Evolutionary conservation across 2,329 filamentous ascomycete species (phyloP), one percentile per base, ranked within the genome.

Genomic region (Botrytis fabae): DNA sequence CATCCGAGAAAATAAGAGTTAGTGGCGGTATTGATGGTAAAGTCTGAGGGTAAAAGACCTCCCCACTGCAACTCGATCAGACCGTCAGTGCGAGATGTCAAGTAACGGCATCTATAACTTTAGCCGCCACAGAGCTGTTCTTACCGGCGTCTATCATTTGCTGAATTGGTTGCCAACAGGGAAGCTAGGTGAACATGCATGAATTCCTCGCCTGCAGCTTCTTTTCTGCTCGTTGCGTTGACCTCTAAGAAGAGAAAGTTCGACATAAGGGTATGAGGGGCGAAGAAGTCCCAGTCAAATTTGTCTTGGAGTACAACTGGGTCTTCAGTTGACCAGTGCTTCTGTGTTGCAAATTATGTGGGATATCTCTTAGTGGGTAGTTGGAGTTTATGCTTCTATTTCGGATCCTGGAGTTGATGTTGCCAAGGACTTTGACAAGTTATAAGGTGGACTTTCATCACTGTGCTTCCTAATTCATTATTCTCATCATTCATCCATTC

Each of bases 231-330:
- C 22, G 28, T 48, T 48, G 69, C 57, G 42, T 63, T 32, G 57
- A 48, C 16, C 18, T n/a, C 69, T 22, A 64, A 65, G 44, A 71
- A 71, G 65, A 65, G 46, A 65, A 63, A 22, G 22, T 62, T 46
- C 57, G 46, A 38, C 12, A 64, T 48, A 32, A 32, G 35, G 25
- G 57, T 61, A 25, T 40, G 46, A 54, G n/a, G 25, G 25, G 48
- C 18, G 60, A 9, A 42, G 54, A 63, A 54, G 25, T 54, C 44
- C n/a, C 35, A 57, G 18, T 51, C 8, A 42, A 35, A 48, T 25
- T 46, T n/a, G 42, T 18, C 51, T 48, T 8, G 57, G 44, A 57
- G 14, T n/a, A 9, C 35, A 42, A 18, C 38, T 62, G 25, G 51
- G 32, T 57, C 22, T 38, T 25, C 22, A 48, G n/a, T 35, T 32